These are phyloP conservation scores for Saussurea involucrata DNA, from an alignment of 129 eudicot species.

Conservation along the genomic window DNA sequence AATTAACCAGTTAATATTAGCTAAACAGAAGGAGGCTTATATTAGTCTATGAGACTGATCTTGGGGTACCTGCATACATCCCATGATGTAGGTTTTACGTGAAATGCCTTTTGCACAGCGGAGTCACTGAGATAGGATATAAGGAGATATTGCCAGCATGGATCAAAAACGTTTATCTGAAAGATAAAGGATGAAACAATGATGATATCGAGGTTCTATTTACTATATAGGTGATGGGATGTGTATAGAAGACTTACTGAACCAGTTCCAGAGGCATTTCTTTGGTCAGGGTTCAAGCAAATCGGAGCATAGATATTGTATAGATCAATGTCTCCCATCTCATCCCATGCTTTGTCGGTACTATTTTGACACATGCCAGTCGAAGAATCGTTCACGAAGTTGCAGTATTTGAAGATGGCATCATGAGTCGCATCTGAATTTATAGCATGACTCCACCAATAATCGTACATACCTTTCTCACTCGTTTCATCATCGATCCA, in stretches of 20 bases:
- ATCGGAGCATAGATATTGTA: conserved; percentile 36
- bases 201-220: not conserved
- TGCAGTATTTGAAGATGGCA: conserved; percentile 18
- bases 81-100: conserved; percentile 36
- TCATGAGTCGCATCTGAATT: conserved; percentile 34
- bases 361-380: conserved; percentile 3
- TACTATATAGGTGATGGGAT: not conserved
- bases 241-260: conserved; percentile 12
- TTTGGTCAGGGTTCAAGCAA: conserved; percentile 8
- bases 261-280: conserved; percentile 14
- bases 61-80: conserved; percentile 17
- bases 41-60: not conserved
- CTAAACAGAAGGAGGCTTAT: not conserved
- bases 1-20: not conserved
- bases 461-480: conserved; percentile 19
- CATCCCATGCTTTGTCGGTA: not conserved
- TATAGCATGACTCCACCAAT: conserved; percentile 39
- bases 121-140: conserved; percentile 25
- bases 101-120: conserved; percentile 32
- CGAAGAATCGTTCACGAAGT: not conserved
- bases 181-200: not conserved
- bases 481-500: conserved; percentile 33
- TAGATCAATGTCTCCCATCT: conserved; percentile 16
- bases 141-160: conserved; percentile 22
- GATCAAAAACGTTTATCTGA: conserved; percentile 28